Evolutionary conservation across 768 basidiomycete species (phyloP).

Genomic region (Lactarius akahatsu): DNA sequence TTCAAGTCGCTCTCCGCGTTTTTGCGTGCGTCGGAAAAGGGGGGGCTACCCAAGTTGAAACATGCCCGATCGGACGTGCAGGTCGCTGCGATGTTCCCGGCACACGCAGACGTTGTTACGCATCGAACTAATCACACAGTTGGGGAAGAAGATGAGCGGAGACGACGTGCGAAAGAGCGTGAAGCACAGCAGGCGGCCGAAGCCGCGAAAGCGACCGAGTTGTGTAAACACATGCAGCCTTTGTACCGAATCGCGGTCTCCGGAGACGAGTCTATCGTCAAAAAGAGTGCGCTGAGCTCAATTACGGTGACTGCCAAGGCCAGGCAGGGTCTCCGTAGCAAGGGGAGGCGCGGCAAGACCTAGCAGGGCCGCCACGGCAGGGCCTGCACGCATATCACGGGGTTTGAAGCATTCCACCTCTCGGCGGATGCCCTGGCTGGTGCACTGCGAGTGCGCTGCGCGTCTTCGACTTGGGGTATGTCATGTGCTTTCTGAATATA

Average conservation of each 20-base stretch:
- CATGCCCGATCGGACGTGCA: constrained; percentile 41
- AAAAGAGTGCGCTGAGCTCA: constrained; percentile 73
- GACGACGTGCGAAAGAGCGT: constrained; percentile 55
- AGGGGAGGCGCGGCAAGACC: constrained; percentile 48
- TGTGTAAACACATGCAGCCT: constrained; percentile 66
- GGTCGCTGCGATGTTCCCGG: constrained; percentile 48
- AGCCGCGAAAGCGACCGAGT: constrained; percentile 51
- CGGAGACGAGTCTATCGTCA: constrained; percentile 54
- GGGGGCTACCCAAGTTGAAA: constrained; percentile 69
- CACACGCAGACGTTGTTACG: constrained; percentile 54
- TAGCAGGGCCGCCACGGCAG: constrained; percentile 55
- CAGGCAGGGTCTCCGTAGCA: constrained; percentile 32
- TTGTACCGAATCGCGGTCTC: constrained; percentile 66
- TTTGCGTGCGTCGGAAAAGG: constrained; percentile 75
- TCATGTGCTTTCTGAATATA: constrained; percentile 9
- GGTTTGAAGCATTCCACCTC: constrained; percentile 75
- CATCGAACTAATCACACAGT: constrained; percentile 59
- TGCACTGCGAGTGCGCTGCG: constrained; percentile 72
- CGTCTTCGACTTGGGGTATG: constrained; percentile 74
- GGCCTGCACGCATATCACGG: constrained; percentile 71
- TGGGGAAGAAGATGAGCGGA: constrained; percentile 62
- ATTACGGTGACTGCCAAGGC: constrained; percentile 67
- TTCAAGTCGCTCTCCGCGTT: constrained; percentile 82
- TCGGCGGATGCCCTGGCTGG: constrained; percentile 74
- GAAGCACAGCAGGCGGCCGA: constrained; percentile 55